Conservation (phyloP, 208 protist species). For the Borovskyia barvae region DNA sequence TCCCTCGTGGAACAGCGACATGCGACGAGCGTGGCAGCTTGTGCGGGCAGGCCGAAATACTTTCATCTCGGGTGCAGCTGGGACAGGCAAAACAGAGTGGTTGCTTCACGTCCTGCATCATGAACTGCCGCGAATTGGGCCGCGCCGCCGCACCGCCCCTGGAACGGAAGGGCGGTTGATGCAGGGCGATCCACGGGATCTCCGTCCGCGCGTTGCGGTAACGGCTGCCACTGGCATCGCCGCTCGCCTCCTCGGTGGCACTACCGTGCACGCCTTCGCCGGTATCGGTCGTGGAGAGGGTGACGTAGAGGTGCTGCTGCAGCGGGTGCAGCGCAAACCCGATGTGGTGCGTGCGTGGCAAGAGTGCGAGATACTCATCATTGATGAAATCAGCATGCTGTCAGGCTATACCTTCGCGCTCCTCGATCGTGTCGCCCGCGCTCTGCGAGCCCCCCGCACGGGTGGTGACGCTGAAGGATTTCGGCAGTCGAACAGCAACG, state of each 20-base stretch:
- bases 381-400: slow-evolving; percentile 90
- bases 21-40: slow-evolving; percentile 39
- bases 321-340: slow-evolving; percentile 20
- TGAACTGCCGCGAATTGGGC: slow-evolving; percentile 23
- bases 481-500: too few species aligned
- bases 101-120: slow-evolving; percentile 44
- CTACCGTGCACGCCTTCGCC: slow-evolving; percentile 69
- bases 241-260: slow-evolving; percentile 66
- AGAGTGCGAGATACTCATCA: slow-evolving; percentile 60
- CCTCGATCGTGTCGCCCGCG: slow-evolving; percentile 62
- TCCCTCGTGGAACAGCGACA: slow-evolving; percentile 40
- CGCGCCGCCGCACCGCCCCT: background rate
- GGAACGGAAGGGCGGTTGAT: background rate
- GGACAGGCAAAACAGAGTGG: slow-evolving; percentile 84
- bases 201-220: slow-evolving; percentile 17
- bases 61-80: slow-evolving; percentile 75
- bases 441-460: slow-evolving; percentile 34
- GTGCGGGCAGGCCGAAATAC: slow-evolving; percentile 53
- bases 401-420: slow-evolving; percentile 61
- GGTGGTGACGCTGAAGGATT: background rate
- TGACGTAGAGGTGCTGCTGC: slow-evolving; percentile 21
- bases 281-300: slow-evolving; percentile 64
- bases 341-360: slow-evolving; percentile 49
- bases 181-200: background rate
- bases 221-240: slow-evolving; percentile 81